A percentile compares a stretch with the other conserved stretches of the same genome.
Conservation (phyloP, 2,329 filamentous ascomycete genomes). For the Gaeumannomyces tritici region DNA sequence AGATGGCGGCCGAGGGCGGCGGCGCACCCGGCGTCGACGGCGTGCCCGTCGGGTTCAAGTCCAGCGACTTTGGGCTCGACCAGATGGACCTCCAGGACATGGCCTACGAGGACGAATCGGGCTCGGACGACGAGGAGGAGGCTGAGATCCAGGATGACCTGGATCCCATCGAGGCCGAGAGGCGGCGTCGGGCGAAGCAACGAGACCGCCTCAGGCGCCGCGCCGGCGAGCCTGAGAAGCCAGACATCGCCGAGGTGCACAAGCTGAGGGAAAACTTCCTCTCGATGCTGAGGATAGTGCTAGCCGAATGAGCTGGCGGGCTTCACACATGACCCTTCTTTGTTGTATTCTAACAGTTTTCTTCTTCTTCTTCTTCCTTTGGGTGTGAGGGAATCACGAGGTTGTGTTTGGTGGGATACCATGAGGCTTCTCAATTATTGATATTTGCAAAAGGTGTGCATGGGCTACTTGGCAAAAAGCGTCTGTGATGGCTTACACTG, state of each 20-base stretch:
- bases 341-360: background rate
- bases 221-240: constrained; percentile 79
- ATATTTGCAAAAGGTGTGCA: too few relatives aligned
- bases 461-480: too few relatives aligned
- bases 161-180: constrained; percentile 82
- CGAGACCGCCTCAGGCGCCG: constrained; percentile 72
- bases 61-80: constrained; percentile 83
- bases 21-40: constrained; percentile 26
- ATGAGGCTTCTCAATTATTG: too few relatives aligned
- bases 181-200: constrained; percentile 63
- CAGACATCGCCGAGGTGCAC: constrained; percentile 65
- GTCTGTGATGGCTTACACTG: too few relatives aligned
- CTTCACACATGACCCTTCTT: background rate
- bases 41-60: constrained; percentile 56
- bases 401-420: too few relatives aligned
- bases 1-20: constrained; percentile 83
- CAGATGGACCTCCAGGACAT: constrained; percentile 81
- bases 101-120: constrained; percentile 61
- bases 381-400: too few relatives aligned
- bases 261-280: constrained; percentile 75
- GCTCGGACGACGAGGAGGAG: constrained; percentile 50
- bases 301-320: constrained; percentile 51
- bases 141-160: constrained; percentile 68
- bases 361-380: background rate
- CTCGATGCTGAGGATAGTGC: constrained; percentile 69